These are phyloP conservation scores for Dactylellina sp. DNA, from an alignment of 2,329 filamentous ascomycete species.

Conservation along the genomic window DNA sequence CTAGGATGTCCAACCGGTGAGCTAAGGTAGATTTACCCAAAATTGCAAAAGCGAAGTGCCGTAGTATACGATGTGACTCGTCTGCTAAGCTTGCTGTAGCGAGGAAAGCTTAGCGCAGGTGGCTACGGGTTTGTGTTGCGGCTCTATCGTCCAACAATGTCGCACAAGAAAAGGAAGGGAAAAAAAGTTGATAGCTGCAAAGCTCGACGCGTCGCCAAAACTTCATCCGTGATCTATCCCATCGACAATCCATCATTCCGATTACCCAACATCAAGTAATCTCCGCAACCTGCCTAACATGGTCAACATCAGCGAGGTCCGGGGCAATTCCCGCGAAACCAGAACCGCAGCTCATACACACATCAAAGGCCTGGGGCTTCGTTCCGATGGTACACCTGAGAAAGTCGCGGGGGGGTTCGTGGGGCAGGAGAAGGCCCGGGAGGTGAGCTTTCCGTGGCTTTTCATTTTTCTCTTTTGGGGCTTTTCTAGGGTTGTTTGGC, in stretches of 20 bases:
- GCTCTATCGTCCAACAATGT: slow-evolving; percentile 46
- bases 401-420: slow-evolving; percentile 84
- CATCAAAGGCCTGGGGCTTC: slow-evolving; percentile 93
- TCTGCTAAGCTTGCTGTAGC: background rate
- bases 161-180: slow-evolving; percentile 51
- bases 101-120: background rate
- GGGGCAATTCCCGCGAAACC: slow-evolving; percentile 66
- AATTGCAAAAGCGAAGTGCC: no score
- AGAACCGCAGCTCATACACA: slow-evolving; percentile 96
- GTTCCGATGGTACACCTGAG: slow-evolving; percentile 86
- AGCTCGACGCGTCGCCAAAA: slow-evolving; percentile 51
- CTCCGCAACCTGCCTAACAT: slow-evolving; percentile 27
- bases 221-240: slow-evolving; percentile 23
- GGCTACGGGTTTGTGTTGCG: slow-evolving; percentile 53
- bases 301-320: slow-evolving; percentile 53
- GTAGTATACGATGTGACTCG: no score
- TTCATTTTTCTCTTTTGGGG: background rate
- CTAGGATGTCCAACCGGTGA: no score
- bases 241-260: slow-evolving; percentile 14
- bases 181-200: slow-evolving; percentile 35
- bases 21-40: no score
- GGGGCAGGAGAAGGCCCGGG: slow-evolving; percentile 85
- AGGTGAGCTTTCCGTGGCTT: slow-evolving; percentile 70
- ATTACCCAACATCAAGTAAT: slow-evolving; percentile 11
- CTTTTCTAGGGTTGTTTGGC: background rate